Evolutionary conservation across 257 asterid genomes (phyloP).

Genomic region (Solanum clarkiae): DNA sequence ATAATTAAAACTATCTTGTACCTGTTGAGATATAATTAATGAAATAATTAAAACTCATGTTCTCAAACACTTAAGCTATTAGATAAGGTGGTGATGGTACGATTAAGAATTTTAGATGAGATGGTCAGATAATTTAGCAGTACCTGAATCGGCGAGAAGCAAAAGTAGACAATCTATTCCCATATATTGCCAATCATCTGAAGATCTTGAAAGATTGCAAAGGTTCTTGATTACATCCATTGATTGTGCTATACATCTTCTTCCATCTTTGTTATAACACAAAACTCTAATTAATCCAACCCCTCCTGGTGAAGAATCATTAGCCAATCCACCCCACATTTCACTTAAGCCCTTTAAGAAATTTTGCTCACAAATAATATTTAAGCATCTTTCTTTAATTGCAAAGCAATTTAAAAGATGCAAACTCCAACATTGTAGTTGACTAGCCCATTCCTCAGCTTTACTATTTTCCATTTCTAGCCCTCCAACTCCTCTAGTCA

Average conservation of each 20-base stretch:
- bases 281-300: conserved; percentile 53
- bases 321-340: conserved; percentile 73
- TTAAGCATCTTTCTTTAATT: conserved; percentile 37
- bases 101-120: background rate
- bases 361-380: conserved; percentile 34
- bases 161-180: conserved; percentile 69
- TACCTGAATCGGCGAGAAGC: conserved; percentile 53
- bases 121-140: background rate
- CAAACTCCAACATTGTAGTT: conserved; percentile 74
- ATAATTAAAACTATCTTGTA: conserved; percentile 13
- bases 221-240: conserved; percentile 32
- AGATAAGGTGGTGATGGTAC: background rate
- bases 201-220: conserved; percentile 62
- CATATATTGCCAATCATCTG: conserved; percentile 81
- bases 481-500: conserved; percentile 62
- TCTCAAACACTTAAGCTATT: background rate
- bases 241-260: conserved; percentile 37
- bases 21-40: background rate
- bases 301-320: conserved; percentile 57
- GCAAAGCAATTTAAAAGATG: conserved; percentile 76
- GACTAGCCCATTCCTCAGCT: conserved; percentile 91
- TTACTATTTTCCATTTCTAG: conserved; percentile 48
- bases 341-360: conserved; percentile 40
- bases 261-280: conserved; percentile 50
- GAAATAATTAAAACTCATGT: background rate